Conservation (phyloP, 2,329 filamentous ascomycete species). For the Diaporthe nobilis region DNA sequence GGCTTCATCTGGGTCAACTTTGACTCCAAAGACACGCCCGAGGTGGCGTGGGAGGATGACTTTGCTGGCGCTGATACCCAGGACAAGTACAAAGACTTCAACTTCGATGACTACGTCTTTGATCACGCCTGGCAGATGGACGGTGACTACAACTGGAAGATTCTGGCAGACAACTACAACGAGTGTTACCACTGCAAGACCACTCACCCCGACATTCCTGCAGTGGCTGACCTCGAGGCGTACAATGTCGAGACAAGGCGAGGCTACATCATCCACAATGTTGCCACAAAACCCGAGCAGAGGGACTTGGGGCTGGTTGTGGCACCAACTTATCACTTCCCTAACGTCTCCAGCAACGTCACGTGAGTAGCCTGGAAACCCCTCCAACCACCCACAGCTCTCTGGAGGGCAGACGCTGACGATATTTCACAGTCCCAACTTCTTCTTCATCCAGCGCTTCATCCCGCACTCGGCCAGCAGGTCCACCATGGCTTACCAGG, state of each 20-base stretch:
- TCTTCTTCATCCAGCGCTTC: constrained; percentile 75
- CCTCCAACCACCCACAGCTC: constrained; percentile 32
- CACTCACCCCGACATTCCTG: constrained; percentile 70
- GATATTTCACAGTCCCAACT: constrained; percentile 62
- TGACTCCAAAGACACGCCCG: constrained; percentile 59
- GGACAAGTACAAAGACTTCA: constrained; percentile 59
- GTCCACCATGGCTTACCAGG: constrained; percentile 72
- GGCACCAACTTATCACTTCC: constrained; percentile 64
- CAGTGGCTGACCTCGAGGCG: constrained; percentile 68
- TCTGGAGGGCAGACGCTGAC: not conserved
- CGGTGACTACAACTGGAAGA: constrained; percentile 72
- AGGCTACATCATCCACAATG: constrained; percentile 65
- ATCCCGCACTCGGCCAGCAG: constrained; percentile 66
- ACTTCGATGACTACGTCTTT: constrained; percentile 68
- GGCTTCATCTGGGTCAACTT: constrained; percentile 74
- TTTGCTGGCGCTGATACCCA: constrained; percentile 64
- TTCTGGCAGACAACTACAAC: constrained; percentile 75
- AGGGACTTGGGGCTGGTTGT: constrained; percentile 61
- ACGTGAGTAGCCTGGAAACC: constrained; percentile 56
- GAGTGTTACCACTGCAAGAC: constrained; percentile 76
- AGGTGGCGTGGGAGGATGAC: constrained; percentile 66
- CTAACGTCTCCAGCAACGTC: constrained; percentile 65
- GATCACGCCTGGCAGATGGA: constrained; percentile 72
- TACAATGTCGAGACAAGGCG: constrained; percentile 66
- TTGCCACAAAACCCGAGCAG: constrained; percentile 62